Conservation (phyloP, 768 basidiomycete species). For the Mycena olivaceomarginata region DNA sequence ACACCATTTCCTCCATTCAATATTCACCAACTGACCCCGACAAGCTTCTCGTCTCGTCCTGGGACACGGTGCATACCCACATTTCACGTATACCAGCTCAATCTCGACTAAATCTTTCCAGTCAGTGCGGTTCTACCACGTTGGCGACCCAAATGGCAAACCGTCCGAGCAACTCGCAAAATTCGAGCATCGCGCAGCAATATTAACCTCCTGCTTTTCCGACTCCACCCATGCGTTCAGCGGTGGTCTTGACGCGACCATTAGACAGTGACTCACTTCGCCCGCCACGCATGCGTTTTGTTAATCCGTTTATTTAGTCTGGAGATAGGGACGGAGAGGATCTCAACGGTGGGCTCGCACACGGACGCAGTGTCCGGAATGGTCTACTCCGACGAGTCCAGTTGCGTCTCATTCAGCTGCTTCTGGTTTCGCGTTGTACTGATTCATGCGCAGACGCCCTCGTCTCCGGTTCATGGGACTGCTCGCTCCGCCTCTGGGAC, state of each 20-base stretch:
- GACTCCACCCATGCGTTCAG: slow-evolving; percentile 84
- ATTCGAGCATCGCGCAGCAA: slow-evolving; percentile 92
- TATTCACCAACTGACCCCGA: slow-evolving; percentile 90
- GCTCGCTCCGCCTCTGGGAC: slow-evolving; percentile 92
- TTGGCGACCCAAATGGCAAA: slow-evolving; percentile 73
- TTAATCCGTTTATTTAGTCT: slow-evolving; percentile 73
- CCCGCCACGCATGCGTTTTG: background rate
- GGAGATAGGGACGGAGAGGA: slow-evolving; percentile 84
- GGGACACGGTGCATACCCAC: slow-evolving; percentile 81
- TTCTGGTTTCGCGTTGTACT: background rate
- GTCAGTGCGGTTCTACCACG: slow-evolving; percentile 72
- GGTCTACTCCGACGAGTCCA: slow-evolving; percentile 78
- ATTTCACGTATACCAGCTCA: slow-evolving; percentile 28
- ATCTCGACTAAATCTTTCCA: slow-evolving; percentile 35
- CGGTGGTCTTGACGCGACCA: slow-evolving; percentile 90
- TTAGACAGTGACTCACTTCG: slow-evolving; percentile 81
- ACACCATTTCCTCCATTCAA: slow-evolving; percentile 87
- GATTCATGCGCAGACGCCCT: slow-evolving; percentile 71
- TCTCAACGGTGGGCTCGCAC: slow-evolving; percentile 87
- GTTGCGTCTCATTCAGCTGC: slow-evolving; percentile 57
- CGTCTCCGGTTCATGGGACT: slow-evolving; percentile 95
- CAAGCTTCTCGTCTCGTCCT: slow-evolving; percentile 89
- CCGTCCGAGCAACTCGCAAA: slow-evolving; percentile 84
- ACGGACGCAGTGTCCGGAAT: slow-evolving; percentile 88
- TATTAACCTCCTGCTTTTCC: slow-evolving; percentile 88